phyloP scores from a whole-genome alignment of 192 early-diverging fungal genomes.

The Haplosporangium gracile region DNA sequence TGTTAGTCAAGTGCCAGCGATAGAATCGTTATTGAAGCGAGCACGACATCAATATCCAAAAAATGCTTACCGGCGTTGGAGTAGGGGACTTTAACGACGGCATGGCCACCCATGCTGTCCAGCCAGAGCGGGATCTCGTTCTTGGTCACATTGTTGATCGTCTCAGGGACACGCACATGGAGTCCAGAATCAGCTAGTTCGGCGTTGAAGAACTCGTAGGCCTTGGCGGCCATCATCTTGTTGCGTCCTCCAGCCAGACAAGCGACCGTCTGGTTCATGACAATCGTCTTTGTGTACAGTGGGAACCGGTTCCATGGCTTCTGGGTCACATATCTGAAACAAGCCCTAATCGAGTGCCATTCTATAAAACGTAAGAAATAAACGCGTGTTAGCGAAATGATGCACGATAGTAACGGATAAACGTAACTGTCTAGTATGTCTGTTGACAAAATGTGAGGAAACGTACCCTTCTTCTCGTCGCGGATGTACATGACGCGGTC shows the following conservation, averaged over 20 bases:
- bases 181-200: slow-evolving; percentile 81
- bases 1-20: background rate
- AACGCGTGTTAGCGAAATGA: background rate
- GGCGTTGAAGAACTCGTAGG: slow-evolving; percentile 89
- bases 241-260: slow-evolving; percentile 91
- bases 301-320: slow-evolving; percentile 92
- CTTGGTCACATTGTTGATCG: slow-evolving; percentile 86
- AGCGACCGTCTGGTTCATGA: slow-evolving; percentile 86
- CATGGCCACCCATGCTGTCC: slow-evolving; percentile 88
- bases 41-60: background rate
- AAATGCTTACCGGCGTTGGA: slow-evolving; percentile 77
- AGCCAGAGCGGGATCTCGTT: slow-evolving; percentile 87
- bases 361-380: slow-evolving; percentile 33
- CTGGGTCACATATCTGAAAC: slow-evolving; percentile 91
- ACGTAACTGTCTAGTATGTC: background rate
- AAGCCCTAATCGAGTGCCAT: slow-evolving; percentile 89
- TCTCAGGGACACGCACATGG: slow-evolving; percentile 81
- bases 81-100: slow-evolving; percentile 89
- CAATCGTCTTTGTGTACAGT: slow-evolving; percentile 78
- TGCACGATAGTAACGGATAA: background rate
- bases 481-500: slow-evolving; percentile 81
- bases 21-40: background rate
- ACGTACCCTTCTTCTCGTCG: slow-evolving; percentile 66
- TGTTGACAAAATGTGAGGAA: background rate
- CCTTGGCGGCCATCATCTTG: slow-evolving; percentile 91